phyloP scores from a whole-genome alignment of 805 yeast species.

The Nadsonia fulvescens region DNA sequence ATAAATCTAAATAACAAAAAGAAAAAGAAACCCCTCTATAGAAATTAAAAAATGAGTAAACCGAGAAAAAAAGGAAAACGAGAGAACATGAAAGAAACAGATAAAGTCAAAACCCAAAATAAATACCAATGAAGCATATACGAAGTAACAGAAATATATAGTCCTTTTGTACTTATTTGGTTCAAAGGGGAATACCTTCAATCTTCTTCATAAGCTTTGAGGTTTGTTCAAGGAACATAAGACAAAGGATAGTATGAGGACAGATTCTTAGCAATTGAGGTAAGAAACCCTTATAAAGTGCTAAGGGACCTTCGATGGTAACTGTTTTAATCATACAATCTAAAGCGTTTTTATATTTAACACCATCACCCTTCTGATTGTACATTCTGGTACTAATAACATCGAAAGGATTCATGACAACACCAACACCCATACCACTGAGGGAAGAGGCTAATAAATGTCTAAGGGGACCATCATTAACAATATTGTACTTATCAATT shows the following conservation, averaged over 20 bases:
- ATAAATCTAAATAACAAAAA: no score
- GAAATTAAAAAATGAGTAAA: no score
- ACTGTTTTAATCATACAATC: slow-evolving; percentile 82
- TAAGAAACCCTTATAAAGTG: slow-evolving; percentile 86
- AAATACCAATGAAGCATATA: no score
- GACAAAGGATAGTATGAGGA: slow-evolving; percentile 76
- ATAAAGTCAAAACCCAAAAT: no score
- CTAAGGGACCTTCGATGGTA: slow-evolving; percentile 63
- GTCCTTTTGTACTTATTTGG: no score
- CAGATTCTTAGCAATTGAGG: slow-evolving; percentile 87
- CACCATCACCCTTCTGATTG: slow-evolving; percentile 69
- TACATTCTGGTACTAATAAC: slow-evolving; percentile 87
- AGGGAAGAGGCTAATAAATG: slow-evolving; percentile 58
- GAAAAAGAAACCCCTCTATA: no score
- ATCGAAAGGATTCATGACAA: slow-evolving; percentile 97
- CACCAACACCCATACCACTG: slow-evolving; percentile 83
- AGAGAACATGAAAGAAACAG: no score
- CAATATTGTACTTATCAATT: slow-evolving; percentile 32
- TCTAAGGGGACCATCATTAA: slow-evolving; percentile 45
- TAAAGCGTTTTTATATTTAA: slow-evolving; percentile 67
- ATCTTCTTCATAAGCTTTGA: slow-evolving; percentile 37
- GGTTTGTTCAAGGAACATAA: slow-evolving; percentile 92
- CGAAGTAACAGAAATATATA: no score
- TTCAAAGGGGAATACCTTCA: slow-evolving; percentile 21
- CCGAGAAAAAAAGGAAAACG: no score